Percentiles rank a stretch among this genome's conserved stretches.
Conservation (phyloP, 129 eudicot species). For the Flaveria bidentis region DNA sequence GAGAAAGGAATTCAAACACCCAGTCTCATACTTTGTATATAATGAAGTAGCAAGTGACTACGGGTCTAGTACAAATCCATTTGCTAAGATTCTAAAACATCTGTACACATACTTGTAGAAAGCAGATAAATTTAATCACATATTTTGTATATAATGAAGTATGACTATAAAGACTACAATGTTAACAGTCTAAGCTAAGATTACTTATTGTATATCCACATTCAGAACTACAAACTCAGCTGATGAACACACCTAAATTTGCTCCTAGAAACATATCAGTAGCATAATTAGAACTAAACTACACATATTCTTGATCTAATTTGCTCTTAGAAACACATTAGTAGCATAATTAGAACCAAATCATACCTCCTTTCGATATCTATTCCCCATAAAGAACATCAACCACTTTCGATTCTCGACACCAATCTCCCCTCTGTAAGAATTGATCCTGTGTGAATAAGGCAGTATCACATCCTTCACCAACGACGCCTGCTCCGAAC, state of each 20-base stretch:
- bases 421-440: constrained; percentile 70
- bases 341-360: background rate
- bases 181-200: background rate
- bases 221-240: background rate
- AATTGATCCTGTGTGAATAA: constrained; percentile 75
- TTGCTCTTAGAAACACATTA: background rate
- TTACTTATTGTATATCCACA: background rate
- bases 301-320: constrained; percentile 13
- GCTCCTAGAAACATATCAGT: too few relatives aligned
- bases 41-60: background rate
- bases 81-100: background rate
- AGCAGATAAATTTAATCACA: background rate
- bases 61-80: background rate
- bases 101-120: background rate
- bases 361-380: constrained; percentile 91
- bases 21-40: background rate
- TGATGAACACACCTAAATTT: background rate
- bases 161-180: background rate
- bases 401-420: constrained; percentile 64
- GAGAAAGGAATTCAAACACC: background rate
- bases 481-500: constrained; percentile 72
- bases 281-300: background rate
- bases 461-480: constrained; percentile 91
- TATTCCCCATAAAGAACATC: constrained; percentile 92
- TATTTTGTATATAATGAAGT: background rate